Evolutionary conservation across 2,329 filamentous ascomycete genomes (phyloP).

Genomic region (Arthrinium phaeospermum): DNA sequence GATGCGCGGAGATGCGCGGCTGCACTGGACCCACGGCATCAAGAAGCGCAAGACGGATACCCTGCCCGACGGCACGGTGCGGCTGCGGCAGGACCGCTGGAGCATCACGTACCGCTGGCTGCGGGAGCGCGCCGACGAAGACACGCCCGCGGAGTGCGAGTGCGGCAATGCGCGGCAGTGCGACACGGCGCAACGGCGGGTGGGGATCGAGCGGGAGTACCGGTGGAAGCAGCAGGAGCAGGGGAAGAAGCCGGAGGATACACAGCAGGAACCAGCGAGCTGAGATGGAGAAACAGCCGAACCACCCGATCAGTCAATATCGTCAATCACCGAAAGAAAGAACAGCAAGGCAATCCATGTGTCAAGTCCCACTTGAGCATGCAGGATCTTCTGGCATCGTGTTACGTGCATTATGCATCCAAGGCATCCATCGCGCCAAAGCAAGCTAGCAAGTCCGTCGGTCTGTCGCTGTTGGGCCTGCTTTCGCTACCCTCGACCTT

Average conservation of each 20-base stretch:
- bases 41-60: conserved; percentile 58
- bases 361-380: not conserved
- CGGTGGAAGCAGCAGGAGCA: conserved; percentile 47
- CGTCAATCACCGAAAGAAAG: not conserved
- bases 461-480: too few relatives aligned
- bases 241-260: not conserved
- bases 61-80: conserved; percentile 50
- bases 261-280: not conserved
- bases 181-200: conserved; percentile 54
- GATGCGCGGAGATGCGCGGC: conserved; percentile 54
- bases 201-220: conserved; percentile 56
- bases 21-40: conserved; percentile 64
- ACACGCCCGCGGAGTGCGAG: conserved; percentile 46
- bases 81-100: conserved; percentile 53
- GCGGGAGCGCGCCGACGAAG: conserved; percentile 38
- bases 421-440: not conserved
- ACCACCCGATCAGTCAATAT: too few relatives aligned
- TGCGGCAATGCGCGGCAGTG: conserved; percentile 57
- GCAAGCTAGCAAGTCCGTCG: not conserved
- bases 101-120: conserved; percentile 63
- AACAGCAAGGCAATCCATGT: too few relatives aligned
- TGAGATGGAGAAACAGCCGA: not conserved
- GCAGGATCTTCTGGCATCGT: not conserved
- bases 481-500: too few relatives aligned
- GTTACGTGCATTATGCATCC: too few relatives aligned